Conservation (phyloP, 441 rosid species). For the Croton laevigatus region DNA sequence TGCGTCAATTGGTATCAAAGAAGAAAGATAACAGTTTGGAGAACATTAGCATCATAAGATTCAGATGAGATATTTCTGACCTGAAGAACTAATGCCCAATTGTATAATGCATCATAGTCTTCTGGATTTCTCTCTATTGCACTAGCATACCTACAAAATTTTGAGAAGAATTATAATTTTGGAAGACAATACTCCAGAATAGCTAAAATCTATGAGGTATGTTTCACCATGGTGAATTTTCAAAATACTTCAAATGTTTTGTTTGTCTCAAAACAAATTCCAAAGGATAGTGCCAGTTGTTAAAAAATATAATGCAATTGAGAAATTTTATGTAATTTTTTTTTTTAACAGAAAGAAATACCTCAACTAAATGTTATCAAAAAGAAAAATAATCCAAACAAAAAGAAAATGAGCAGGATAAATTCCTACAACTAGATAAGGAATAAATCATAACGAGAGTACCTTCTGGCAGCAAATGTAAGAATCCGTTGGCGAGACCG, state of each 20-base stretch:
- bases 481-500: constrained; percentile 96
- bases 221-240: background rate
- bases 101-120: constrained; percentile 93
- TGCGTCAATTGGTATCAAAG: too few relatives aligned
- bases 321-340: background rate
- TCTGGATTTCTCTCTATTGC: constrained; percentile 90
- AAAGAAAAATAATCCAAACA: background rate
- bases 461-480: constrained; percentile 98
- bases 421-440: background rate
- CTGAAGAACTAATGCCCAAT: constrained; percentile 99
- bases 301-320: background rate
- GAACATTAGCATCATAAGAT: background rate
- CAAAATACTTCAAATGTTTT: background rate
- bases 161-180: constrained; percentile 15
- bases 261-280: background rate
- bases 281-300: background rate
- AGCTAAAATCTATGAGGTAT: constrained; percentile 17
- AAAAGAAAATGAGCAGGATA: background rate
- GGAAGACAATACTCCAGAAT: constrained; percentile 3
- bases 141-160: constrained; percentile 73
- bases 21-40: background rate
- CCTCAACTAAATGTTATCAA: background rate
- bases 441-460: constrained; percentile 10
- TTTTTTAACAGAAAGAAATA: background rate
- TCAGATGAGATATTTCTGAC: constrained; percentile 32